Evolutionary conservation across 1,284 basidiomycete species (phyloP), one percentile per base, ranked within the genome.

Genomic region (Moesziomyces aphidis): DNA sequence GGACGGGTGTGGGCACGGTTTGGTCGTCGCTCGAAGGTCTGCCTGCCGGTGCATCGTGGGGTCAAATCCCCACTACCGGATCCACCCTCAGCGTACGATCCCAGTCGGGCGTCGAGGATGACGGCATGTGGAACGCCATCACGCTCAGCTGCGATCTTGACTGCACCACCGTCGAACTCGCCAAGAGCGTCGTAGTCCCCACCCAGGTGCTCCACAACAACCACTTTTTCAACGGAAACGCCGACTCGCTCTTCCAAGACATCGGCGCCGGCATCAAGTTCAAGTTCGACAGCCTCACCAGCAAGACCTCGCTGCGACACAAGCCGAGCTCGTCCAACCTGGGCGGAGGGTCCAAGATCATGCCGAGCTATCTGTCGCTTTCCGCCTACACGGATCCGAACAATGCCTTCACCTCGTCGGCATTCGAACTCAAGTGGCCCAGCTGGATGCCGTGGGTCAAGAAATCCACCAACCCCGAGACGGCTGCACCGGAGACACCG

Each of bases 401-500:
- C 59, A 57, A 34, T 24, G 24, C 59, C 1, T 62, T 68, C 34
- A 46, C 28, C 28, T 50, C 73, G 1, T 45, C 49, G 9, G 46
- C 50, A 21, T 63, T 78, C 50, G 55, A 68, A 24, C 31, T 72
- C 53, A 67, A 69, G 19, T 81, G 79, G 79, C 79, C 79, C 10
- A 71, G 65, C 43, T 81, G 79, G 78, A 65, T 81, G 55, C 79
- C 79, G 0, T 81, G 72, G 65, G 61, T 59, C 44, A 69, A 68
- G 48, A 67, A 71, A 17, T 19, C 53, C 0, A 26, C 63, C 0
- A 19, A 6, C 8, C 26, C 64, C 3, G 44, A 63, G 8, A 43
- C 45, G 1, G 22, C 64, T 9, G 10, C 51, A 8, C 47, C 50
- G 21, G 10, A 15, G 5, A 39, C 55, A 1, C 46, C 56, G 3